Evolutionary conservation across 1,139 yeast genomes (phyloP).

Genomic region (Blastobotrys serpentis): DNA sequence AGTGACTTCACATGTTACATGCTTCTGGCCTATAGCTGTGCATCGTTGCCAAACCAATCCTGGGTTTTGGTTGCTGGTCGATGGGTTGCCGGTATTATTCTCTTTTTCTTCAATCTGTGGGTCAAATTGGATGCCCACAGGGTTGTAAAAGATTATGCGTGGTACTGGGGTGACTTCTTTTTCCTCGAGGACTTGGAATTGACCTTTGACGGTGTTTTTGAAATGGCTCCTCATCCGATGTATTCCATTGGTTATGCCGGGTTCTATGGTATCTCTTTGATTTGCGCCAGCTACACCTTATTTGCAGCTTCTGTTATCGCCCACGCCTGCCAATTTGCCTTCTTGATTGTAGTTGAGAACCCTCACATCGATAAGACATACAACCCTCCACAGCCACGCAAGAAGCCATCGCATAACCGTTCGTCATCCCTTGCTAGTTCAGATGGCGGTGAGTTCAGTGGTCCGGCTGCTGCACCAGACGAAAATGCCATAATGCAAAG

Average conservation of each 20-base stretch:
- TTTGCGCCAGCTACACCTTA: conserved; percentile 73
- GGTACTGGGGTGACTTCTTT: conserved; percentile 97
- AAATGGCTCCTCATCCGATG: conserved; percentile 93
- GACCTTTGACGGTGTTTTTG: conserved; percentile 88
- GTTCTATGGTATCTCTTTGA: conserved; percentile 79
- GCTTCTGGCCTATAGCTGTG: conserved; percentile 64
- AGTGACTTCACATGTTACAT: conserved; percentile 79
- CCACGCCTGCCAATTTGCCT: conserved; percentile 76
- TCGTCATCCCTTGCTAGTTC: conserved; percentile 1
- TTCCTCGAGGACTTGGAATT: conserved; percentile 76
- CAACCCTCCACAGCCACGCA: conserved; percentile 38
- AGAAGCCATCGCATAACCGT: conserved; percentile 17
- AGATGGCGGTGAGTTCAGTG: not conserved
- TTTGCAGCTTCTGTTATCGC: conserved; percentile 71
- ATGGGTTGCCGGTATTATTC: conserved; percentile 44
- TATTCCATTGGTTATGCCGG: conserved; percentile 89
- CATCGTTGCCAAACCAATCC: conserved; percentile 45
- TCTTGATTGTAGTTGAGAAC: conserved; percentile 74
- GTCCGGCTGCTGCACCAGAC: conserved; percentile 13
- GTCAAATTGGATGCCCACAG: conserved; percentile 87
- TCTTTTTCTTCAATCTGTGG: conserved; percentile 76
- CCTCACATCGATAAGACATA: conserved; percentile 88
- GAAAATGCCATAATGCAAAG: conserved; percentile 21
- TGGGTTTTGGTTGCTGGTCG: conserved; percentile 38
- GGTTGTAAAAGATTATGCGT: conserved; percentile 86